Evolutionary conservation across 805 yeast species (phyloP).

Genomic region (Phaffomyces thermotolerans): DNA sequence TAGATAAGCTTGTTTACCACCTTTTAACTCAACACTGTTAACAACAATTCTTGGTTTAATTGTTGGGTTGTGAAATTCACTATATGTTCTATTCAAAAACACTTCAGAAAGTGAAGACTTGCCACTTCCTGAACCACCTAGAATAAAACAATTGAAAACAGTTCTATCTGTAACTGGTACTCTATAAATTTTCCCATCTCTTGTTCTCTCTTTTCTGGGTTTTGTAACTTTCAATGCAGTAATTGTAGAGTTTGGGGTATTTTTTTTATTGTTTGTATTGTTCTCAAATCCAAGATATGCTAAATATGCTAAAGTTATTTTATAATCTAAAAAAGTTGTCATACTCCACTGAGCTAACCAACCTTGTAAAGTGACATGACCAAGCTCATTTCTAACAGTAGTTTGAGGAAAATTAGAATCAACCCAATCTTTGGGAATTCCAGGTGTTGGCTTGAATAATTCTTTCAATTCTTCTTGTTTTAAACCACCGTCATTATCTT

Average conservation of each 20-base stretch:
- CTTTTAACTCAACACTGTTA: constrained; percentile 85
- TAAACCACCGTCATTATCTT: constrained; percentile 95
- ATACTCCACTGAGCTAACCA: constrained; percentile 99
- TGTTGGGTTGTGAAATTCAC: constrained; percentile 73
- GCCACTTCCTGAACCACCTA: constrained; percentile 85
- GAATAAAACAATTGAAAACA: constrained; percentile 81
- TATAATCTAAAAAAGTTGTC: constrained; percentile 83
- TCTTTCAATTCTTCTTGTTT: constrained; percentile 61
- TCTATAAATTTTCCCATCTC: constrained; percentile 61
- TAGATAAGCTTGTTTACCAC: constrained; percentile 92
- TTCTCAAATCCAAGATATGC: constrained; percentile 86
- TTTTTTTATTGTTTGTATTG: constrained; percentile 8
- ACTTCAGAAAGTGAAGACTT: constrained; percentile 79
- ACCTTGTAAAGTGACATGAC: constrained; percentile 88
- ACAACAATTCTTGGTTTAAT: constrained; percentile 76
- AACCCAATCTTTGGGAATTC: constrained; percentile 81
- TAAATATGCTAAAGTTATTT: constrained; percentile 77
- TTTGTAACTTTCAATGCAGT: constrained; percentile 73
- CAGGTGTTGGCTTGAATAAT: constrained; percentile 86
- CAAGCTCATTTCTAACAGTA: constrained; percentile 85
- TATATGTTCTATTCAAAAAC: constrained; percentile 67
- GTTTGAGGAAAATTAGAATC: constrained; percentile 80
- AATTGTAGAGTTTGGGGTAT: constrained; percentile 23
- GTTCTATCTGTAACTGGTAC: constrained; percentile 73
- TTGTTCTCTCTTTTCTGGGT: constrained; percentile 61